These are phyloP conservation scores for Calonectria naviculata DNA, from an alignment of 2,329 filamentous ascomycete species.

Conservation along the genomic window DNA sequence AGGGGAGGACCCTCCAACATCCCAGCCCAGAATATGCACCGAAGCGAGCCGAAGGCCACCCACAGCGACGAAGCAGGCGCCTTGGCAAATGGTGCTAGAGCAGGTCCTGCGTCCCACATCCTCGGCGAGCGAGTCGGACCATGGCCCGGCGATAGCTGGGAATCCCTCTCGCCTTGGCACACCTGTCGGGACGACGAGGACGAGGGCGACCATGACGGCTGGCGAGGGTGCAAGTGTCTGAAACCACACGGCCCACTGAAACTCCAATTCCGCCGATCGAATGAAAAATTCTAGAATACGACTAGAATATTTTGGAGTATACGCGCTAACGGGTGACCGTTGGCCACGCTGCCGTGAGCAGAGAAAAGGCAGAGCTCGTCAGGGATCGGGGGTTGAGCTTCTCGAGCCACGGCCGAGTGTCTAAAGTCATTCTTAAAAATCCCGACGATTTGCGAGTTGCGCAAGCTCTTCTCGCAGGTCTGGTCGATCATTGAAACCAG, in stretches of 20 bases:
- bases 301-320: conserved; percentile 25
- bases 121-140: conserved; percentile 24
- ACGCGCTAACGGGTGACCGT: background rate
- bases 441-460: no score
- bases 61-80: background rate
- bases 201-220: no score
- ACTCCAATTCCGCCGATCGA: background rate
- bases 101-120: background rate
- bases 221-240: background rate
- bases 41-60: background rate
- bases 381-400: conserved; percentile 9
- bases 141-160: background rate
- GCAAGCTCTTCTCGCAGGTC: background rate
- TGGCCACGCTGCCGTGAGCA: background rate
- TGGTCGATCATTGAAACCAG: background rate
- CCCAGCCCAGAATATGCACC: background rate
- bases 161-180: conserved; percentile 7
- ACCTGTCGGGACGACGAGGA: background rate
- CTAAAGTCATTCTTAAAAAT: background rate
- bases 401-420: background rate
- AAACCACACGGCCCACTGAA: conserved; percentile 7
- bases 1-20: background rate
- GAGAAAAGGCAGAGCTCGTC: background rate
- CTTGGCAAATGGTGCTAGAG: conserved; percentile 8
- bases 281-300: conserved; percentile 35